phyloP scores from a whole-genome alignment of 1,139 yeast species.

The Ogataea hybrid region DNA sequence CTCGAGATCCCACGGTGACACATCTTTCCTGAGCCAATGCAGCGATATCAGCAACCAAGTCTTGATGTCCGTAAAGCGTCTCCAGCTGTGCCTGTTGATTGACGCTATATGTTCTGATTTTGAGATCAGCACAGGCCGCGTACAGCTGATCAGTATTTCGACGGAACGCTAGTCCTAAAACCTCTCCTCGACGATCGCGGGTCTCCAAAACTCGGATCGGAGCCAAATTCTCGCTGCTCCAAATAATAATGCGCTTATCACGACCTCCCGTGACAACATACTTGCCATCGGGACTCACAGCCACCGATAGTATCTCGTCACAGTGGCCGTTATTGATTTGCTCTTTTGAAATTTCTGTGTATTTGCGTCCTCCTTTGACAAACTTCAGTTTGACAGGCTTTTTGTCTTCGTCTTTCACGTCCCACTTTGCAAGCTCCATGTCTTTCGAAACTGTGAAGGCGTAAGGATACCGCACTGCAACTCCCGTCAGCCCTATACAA shows the following conservation, averaged over 20 bases:
- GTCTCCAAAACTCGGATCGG: slow-evolving; percentile 78
- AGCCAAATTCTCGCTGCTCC: slow-evolving; percentile 79
- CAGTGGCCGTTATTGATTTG: slow-evolving; percentile 61
- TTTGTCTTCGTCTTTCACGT: slow-evolving; percentile 43
- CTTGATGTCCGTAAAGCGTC: slow-evolving; percentile 93
- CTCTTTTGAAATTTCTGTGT: slow-evolving; percentile 37
- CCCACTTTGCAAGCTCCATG: slow-evolving; percentile 78
- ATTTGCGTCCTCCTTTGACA: slow-evolving; percentile 60
- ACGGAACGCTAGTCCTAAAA: slow-evolving; percentile 73
- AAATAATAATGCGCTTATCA: slow-evolving; percentile 75
- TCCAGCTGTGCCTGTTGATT: slow-evolving; percentile 89
- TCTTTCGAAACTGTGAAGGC: slow-evolving; percentile 86
- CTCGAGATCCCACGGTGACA: slow-evolving; percentile 93
- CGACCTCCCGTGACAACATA: slow-evolving; percentile 88
- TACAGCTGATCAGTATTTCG: slow-evolving; percentile 80
- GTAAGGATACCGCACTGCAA: slow-evolving; percentile 53
- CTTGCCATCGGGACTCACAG: slow-evolving; percentile 84
- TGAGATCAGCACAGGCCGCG: slow-evolving; percentile 90
- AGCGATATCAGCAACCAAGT: slow-evolving; percentile 74
- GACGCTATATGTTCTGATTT: slow-evolving; percentile 82
- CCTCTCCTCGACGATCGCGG: slow-evolving; percentile 63
- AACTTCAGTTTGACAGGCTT: slow-evolving; percentile 66
- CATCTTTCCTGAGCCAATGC: slow-evolving; percentile 86
- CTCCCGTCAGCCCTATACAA: slow-evolving; percentile 52
- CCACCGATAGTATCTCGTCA: slow-evolving; percentile 73